These are phyloP conservation scores for Paecilomyces formosus DNA, from an alignment of 2,329 filamentous ascomycete genomes.

Conservation along the genomic window DNA sequence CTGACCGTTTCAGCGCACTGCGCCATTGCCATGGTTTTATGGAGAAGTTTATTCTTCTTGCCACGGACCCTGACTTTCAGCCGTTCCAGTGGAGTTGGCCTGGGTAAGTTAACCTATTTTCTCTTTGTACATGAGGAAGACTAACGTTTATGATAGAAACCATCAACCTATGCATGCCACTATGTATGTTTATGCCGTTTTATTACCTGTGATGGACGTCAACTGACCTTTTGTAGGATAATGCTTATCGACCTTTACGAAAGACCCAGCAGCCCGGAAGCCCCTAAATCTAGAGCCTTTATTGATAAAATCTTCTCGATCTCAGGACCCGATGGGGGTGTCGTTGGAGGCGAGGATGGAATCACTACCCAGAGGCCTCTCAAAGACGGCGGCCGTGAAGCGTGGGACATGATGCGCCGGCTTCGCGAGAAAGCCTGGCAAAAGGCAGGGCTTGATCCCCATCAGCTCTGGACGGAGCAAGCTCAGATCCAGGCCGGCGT, in stretches of 20 bases:
- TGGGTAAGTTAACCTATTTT: slow-evolving; percentile 18
- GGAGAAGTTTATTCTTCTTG: slow-evolving; percentile 42
- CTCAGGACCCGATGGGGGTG: slow-evolving; percentile 37
- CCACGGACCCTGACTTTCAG: slow-evolving; percentile 40
- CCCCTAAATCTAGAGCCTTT: slow-evolving; percentile 36
- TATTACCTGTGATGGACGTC: background rate
- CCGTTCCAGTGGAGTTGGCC: slow-evolving; percentile 45
- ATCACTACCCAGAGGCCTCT: slow-evolving; percentile 36
- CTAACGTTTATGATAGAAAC: slow-evolving; percentile 19
- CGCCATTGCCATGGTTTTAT: slow-evolving; percentile 42
- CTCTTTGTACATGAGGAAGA: background rate
- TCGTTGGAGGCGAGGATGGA: slow-evolving; percentile 39
- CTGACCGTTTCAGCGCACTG: slow-evolving; percentile 28
- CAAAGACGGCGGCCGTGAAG: slow-evolving; percentile 41
- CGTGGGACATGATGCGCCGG: slow-evolving; percentile 42
- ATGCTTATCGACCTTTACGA: slow-evolving; percentile 44
- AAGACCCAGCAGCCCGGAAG: slow-evolving; percentile 38
- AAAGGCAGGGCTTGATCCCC: slow-evolving; percentile 40
- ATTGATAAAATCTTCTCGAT: slow-evolving; percentile 41
- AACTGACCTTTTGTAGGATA: slow-evolving; percentile 23
- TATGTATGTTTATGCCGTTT: slow-evolving; percentile 19
- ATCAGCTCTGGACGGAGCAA: slow-evolving; percentile 40
- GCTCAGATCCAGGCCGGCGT: slow-evolving; percentile 34
- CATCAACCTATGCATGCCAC: slow-evolving; percentile 40
- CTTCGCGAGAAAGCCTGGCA: slow-evolving; percentile 42